phyloP scores from a whole-genome alignment of 345 rosid species.

The Carallia brachiata region DNA sequence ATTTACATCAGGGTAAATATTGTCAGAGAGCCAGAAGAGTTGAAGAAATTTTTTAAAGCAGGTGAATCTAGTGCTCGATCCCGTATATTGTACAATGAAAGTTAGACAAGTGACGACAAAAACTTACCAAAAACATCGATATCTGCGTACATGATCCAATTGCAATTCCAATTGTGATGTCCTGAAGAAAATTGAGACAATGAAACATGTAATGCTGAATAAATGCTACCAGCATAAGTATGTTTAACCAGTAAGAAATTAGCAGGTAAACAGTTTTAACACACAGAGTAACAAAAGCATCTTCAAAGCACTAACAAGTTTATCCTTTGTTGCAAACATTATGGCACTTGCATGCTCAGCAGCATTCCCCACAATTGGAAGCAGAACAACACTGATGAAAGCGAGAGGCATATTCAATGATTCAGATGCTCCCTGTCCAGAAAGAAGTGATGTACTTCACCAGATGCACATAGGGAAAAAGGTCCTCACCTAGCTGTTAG shows the following conservation, averaged over 20 bases:
- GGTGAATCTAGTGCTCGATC: too few species aligned
- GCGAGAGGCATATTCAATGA: conserved; percentile 68
- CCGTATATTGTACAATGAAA: not conserved
- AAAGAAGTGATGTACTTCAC: not conserved
- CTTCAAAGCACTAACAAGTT: conserved; percentile 50
- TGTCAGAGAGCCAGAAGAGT: too few species aligned
- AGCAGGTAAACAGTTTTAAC: not conserved
- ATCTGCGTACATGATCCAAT: conserved; percentile 90
- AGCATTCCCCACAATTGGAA: conserved; percentile 90
- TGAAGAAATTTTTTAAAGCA: not conserved
- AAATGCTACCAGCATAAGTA: not conserved
- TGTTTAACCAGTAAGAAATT: not conserved
- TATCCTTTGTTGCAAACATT: conserved; percentile 89
- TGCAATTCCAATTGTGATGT: conserved; percentile 84
- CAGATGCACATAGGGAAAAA: too few species aligned
- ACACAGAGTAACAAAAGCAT: not conserved
- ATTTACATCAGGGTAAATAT: too few species aligned
- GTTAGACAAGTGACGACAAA: not conserved
- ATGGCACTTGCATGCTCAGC: conserved; percentile 91
- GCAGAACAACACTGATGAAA: conserved; percentile 81
- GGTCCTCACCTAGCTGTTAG: too few species aligned
- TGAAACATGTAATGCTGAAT: too few species aligned
- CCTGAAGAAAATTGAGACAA: conserved; percentile 35
- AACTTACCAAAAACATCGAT: conserved; percentile 80
- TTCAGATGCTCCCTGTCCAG: conserved; percentile 60